phyloP scores from a whole-genome alignment of 352 stramenopile genomes.

The Globisporangium uncinulatum region DNA sequence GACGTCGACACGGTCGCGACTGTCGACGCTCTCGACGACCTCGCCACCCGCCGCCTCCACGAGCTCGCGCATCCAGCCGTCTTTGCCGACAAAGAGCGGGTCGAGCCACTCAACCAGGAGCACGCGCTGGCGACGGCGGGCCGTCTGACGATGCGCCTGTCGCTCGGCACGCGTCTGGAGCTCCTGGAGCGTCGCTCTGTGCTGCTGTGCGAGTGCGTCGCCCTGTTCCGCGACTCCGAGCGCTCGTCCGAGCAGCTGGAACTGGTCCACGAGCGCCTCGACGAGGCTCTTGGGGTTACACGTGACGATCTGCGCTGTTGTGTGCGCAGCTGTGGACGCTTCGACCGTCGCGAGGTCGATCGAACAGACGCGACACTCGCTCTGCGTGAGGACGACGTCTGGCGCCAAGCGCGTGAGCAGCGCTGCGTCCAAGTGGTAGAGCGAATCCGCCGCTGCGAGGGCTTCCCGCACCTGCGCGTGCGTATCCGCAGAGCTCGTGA shows the following conservation, averaged over 20 bases:
- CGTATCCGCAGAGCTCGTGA: slow-evolving; percentile 55
- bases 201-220: slow-evolving; percentile 25
- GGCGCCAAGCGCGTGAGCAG: slow-evolving; percentile 33
- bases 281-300: slow-evolving; percentile 38
- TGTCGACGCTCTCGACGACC: slow-evolving; percentile 25
- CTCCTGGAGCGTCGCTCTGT: slow-evolving; percentile 20
- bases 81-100: slow-evolving; percentile 53
- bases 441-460: slow-evolving; percentile 38
- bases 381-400: slow-evolving; percentile 72
- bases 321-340: slow-evolving; percentile 12
- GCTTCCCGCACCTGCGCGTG: slow-evolving; percentile 57
- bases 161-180: slow-evolving; percentile 12
- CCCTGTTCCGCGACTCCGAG: slow-evolving; percentile 36
- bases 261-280: slow-evolving; percentile 42
- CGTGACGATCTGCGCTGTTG: slow-evolving; percentile 37
- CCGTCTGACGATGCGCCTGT: too few species aligned
- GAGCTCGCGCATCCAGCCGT: slow-evolving; percentile 67
- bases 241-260: slow-evolving; percentile 41
- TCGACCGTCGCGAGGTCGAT: slow-evolving; percentile 58
- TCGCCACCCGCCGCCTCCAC: slow-evolving; percentile 36
- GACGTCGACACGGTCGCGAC: slow-evolving; percentile 26
- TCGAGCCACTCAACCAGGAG: slow-evolving; percentile 73
- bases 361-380: slow-evolving; percentile 65
- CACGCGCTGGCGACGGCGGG: too few species aligned
- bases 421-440: slow-evolving; percentile 55